These are phyloP conservation scores for Cordyceps farinosa DNA, from an alignment of 2,329 filamentous ascomycete species.

Conservation along the genomic window DNA sequence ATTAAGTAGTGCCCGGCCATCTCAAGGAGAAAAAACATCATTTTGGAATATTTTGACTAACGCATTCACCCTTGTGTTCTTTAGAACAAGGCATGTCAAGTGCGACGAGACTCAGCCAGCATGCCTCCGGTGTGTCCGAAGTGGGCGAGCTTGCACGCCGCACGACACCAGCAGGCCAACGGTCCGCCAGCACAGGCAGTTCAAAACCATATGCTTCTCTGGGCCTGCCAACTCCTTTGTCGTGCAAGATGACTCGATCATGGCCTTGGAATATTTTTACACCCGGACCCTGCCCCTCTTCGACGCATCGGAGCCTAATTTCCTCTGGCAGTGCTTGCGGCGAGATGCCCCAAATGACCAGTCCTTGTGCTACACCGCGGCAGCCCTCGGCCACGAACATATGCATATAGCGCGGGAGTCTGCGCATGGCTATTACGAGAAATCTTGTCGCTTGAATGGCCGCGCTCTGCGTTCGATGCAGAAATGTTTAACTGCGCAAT, in stretches of 20 bases:
- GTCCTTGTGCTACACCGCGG: conserved; percentile 1
- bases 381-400: background rate
- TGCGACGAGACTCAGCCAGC: conserved; percentile 6
- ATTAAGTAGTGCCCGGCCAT: too few species aligned
- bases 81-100: background rate
- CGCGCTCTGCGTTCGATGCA: background rate
- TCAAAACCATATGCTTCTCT: background rate
- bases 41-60: too few species aligned
- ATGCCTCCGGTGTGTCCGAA: background rate
- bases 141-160: background rate
- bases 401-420: background rate
- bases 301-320: background rate
- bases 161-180: background rate
- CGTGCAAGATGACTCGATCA: background rate
- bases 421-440: background rate
- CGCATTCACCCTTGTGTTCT: too few species aligned
- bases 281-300: background rate
- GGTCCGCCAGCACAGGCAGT: background rate
- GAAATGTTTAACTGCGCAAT: background rate
- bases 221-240: background rate
- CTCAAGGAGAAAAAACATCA: too few species aligned
- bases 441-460: background rate
- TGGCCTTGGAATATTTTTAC: background rate
- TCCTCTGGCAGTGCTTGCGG: background rate
- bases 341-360: background rate